phyloP scores from a whole-genome alignment of 1,284 basidiomycete species.

The Rhizoctonia solani region DNA sequence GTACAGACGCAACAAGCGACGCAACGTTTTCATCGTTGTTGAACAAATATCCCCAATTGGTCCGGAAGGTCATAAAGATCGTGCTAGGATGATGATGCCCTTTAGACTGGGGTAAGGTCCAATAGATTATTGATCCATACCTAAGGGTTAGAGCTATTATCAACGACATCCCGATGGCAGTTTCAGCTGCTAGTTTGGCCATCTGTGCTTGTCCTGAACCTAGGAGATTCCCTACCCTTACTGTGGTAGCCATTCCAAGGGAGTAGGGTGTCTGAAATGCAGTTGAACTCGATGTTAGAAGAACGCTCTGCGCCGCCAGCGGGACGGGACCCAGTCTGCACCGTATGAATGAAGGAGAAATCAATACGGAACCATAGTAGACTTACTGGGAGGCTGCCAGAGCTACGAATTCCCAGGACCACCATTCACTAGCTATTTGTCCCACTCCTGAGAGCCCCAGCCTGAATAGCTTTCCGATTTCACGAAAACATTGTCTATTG shows the following conservation, averaged over 20 bases:
- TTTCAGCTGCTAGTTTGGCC: slow-evolving; percentile 64
- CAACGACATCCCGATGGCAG: slow-evolving; percentile 65
- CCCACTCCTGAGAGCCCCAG: slow-evolving; percentile 81
- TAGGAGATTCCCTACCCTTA: slow-evolving; percentile 75
- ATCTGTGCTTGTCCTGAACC: slow-evolving; percentile 58
- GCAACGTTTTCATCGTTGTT: slow-evolving; percentile 67
- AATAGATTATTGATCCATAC: slow-evolving; percentile 55
- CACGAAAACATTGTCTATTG: slow-evolving; percentile 59
- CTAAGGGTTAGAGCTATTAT: slow-evolving; percentile 50
- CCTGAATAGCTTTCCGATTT: slow-evolving; percentile 72
- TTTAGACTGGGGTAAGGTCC: slow-evolving; percentile 34
- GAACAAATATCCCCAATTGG: slow-evolving; percentile 70
- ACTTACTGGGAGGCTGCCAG: slow-evolving; percentile 35
- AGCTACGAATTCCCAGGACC: slow-evolving; percentile 83
- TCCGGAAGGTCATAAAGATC: slow-evolving; percentile 27
- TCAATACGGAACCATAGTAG: background rate
- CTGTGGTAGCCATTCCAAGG: slow-evolving; percentile 66
- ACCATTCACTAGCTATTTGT: slow-evolving; percentile 65
- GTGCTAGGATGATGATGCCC: slow-evolving; percentile 28
- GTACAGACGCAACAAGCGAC: slow-evolving; percentile 65
- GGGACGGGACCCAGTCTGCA: slow-evolving; percentile 62
- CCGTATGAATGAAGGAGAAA: background rate
- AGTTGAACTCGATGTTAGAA: slow-evolving; percentile 59
- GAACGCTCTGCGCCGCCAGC: slow-evolving; percentile 74
- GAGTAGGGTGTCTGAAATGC: slow-evolving; percentile 63